A percentile compares a stretch with the other conserved stretches of the same genome.
Evolutionary conservation across 306 rosid genomes (phyloP).

Genomic region (Casuarina glauca): DNA sequence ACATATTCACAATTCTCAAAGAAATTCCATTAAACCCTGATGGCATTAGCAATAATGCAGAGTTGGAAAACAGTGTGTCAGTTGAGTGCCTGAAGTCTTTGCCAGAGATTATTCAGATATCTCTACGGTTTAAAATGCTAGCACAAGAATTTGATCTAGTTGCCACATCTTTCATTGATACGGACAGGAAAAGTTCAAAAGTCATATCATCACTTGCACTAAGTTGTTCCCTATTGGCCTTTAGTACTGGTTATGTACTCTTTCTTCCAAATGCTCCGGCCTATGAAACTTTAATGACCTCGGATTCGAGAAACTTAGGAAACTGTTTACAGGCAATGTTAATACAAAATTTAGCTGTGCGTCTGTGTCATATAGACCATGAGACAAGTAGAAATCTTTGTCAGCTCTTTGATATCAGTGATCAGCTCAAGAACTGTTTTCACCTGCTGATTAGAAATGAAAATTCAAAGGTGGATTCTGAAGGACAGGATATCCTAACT

Average conservation of each 20-base stretch:
- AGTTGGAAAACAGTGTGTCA: conserved; percentile 22
- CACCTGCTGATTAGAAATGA: conserved; percentile 35
- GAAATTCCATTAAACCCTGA: conserved; percentile 24
- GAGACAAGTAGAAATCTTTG: conserved; percentile 40
- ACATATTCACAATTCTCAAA: conserved; percentile 30
- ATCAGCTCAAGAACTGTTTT: conserved; percentile 34
- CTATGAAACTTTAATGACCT: conserved; percentile 2
- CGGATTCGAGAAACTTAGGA: conserved; percentile 17
- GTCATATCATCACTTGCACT: conserved; percentile 49
- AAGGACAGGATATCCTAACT: conserved; percentile 36
- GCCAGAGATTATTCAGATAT: conserved; percentile 35
- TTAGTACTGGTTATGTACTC: conserved; percentile 45
- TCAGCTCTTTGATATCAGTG: conserved; percentile 37
- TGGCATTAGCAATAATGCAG: background rate
- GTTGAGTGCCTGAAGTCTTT: conserved; percentile 23
- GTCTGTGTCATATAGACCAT: conserved; percentile 45
- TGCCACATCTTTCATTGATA: conserved; percentile 47
- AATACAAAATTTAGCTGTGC: conserved; percentile 42
- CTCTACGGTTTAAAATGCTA: conserved; percentile 39
- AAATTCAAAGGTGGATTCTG: conserved; percentile 26
- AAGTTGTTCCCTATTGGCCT: conserved; percentile 59
- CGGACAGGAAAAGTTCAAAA: conserved; percentile 46
- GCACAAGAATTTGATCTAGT: conserved; percentile 54
- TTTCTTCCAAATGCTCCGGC: conserved; percentile 32
- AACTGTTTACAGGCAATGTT: conserved; percentile 27